Base-by-base conservation (phyloP, 2,329 filamentous ascomycete species). In the Claviceps maximensis region DNA sequence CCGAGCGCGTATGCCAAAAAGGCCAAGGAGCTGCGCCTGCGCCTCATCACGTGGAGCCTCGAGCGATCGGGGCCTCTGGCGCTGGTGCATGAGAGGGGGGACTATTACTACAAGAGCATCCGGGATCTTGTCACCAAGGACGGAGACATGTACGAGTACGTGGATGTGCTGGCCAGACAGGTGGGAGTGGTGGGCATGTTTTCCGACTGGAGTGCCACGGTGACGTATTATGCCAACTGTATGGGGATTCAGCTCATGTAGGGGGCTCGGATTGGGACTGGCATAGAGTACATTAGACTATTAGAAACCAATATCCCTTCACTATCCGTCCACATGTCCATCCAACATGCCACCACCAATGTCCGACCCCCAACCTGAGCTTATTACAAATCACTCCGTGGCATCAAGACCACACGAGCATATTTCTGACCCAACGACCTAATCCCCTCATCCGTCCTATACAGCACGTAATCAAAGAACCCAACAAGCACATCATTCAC, bases 201-300 rank as follows among this genome's bases (percentile, higher is more conserved):
- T 60, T 76, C 77, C 4, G 84, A 87, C 63, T 87, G 84, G 84
- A 77, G 78, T 17, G 78, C 80, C 12, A 84, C 83, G 0, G 76
- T 80, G 8, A 84, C 82, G 0, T 87, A 83, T 58, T 87, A 85
- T 65, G 84, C 83, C 57, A 87, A 85, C 60, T 87, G 84, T 67
- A 80, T 86, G 58, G 76, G 66, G 50, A 3, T 47, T 58, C 46
- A 53, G 40, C 33, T 53, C 15, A 44, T 45, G 19, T 44, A 27
- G n/a, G n/a, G n/a, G n/a, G n/a, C n/a, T n/a, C n/a, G n/a, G n/a
- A n/a, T n/a, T n/a, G n/a, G n/a, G n/a, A n/a, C n/a, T n/a, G n/a
- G n/a, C n/a, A n/a, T n/a, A 29, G n/a, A 41, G 2, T 9, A 41
- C n/a, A n/a, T 21, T 42, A 23, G 19, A 41, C 31, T 33, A 33